Percentiles rank a stretch among this genome's conserved stretches.
Evolutionary conservation across 306 rosid genomes (phyloP).

Genomic region (Cicer bijugum): DNA sequence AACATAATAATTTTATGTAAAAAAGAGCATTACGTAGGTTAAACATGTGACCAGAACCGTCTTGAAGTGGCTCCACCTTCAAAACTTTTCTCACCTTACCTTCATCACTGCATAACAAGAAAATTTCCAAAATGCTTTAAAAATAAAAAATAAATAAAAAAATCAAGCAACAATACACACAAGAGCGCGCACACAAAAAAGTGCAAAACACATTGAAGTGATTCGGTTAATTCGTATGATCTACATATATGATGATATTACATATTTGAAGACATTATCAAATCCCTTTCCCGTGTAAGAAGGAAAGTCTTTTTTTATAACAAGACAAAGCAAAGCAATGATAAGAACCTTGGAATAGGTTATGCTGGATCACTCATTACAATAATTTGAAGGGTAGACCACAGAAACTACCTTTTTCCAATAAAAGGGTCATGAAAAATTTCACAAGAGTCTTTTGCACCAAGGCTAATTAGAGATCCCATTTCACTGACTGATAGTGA

Average conservation of each 20-base stretch:
- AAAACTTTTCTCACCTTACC: slow-evolving; percentile 75
- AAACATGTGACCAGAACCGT: slow-evolving; percentile 85
- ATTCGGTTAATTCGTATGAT: background rate
- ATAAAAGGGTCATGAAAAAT: slow-evolving; percentile 69
- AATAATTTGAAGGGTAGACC: slow-evolving; percentile 14
- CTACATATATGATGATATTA: background rate
- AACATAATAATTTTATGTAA: slow-evolving; percentile 35
- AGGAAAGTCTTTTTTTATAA: background rate
- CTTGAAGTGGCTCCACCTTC: slow-evolving; percentile 91
- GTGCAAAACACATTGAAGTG: no score
- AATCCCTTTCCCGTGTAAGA: background rate
- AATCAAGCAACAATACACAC: background rate
- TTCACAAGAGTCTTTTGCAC: slow-evolving; percentile 71
- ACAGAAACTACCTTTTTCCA: slow-evolving; percentile 62
- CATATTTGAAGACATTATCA: background rate
- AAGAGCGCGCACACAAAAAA: no score
- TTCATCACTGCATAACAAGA: slow-evolving; percentile 67
- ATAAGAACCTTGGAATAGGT: background rate
- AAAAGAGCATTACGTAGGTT: slow-evolving; percentile 68
- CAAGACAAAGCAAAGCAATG: background rate
- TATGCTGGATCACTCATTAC: background rate
- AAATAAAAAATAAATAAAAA: background rate
- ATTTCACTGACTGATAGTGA: slow-evolving; percentile 82
- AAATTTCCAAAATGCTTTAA: slow-evolving; percentile 18
- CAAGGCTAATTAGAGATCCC: slow-evolving; percentile 75